Percentiles rank a stretch among this genome's conserved stretches.
Evolutionary conservation across 768 basidiomycete genomes (phyloP).

Genomic region (Chalciporus chontae): DNA sequence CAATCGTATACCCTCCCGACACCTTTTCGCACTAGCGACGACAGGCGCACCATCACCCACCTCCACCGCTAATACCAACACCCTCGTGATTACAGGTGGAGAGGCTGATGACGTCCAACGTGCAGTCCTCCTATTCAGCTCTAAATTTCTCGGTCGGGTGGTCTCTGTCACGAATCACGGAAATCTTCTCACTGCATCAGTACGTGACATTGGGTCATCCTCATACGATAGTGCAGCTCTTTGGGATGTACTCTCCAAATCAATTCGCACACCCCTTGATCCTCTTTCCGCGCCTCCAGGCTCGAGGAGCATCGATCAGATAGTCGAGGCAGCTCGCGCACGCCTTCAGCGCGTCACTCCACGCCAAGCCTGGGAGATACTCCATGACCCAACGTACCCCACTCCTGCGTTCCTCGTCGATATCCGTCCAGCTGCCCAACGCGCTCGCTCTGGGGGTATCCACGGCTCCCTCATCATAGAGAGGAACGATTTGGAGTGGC

Average conservation of each 20-base stretch:
- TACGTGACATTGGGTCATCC: slow-evolving; percentile 52
- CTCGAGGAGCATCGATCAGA: slow-evolving; percentile 53
- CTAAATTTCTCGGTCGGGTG: slow-evolving; percentile 70
- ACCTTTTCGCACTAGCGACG: slow-evolving; percentile 55
- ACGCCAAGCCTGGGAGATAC: slow-evolving; percentile 55
- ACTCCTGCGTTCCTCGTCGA: slow-evolving; percentile 75
- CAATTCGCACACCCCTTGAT: slow-evolving; percentile 54
- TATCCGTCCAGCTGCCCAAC: slow-evolving; percentile 64
- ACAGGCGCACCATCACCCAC: slow-evolving; percentile 36
- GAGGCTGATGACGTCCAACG: slow-evolving; percentile 57
- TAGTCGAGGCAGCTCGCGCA: slow-evolving; percentile 57
- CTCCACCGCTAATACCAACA: slow-evolving; percentile 30
- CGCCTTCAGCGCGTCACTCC: slow-evolving; percentile 64
- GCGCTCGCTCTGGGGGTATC: slow-evolving; percentile 55
- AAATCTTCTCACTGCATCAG: slow-evolving; percentile 39
- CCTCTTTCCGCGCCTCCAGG: slow-evolving; percentile 63
- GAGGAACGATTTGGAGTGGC: slow-evolving; percentile 76
- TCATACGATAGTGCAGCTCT: slow-evolving; percentile 64
- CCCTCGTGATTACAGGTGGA: slow-evolving; percentile 58
- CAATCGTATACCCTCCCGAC: slow-evolving; percentile 38
- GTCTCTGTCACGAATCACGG: slow-evolving; percentile 35
- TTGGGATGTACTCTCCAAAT: slow-evolving; percentile 68
- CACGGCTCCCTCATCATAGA: slow-evolving; percentile 71
- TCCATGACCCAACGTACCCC: slow-evolving; percentile 47
- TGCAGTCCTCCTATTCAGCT: slow-evolving; percentile 57